Evolutionary conservation across 768 basidiomycete genomes (phyloP).

Genomic region (Tylopilus subfusipes): DNA sequence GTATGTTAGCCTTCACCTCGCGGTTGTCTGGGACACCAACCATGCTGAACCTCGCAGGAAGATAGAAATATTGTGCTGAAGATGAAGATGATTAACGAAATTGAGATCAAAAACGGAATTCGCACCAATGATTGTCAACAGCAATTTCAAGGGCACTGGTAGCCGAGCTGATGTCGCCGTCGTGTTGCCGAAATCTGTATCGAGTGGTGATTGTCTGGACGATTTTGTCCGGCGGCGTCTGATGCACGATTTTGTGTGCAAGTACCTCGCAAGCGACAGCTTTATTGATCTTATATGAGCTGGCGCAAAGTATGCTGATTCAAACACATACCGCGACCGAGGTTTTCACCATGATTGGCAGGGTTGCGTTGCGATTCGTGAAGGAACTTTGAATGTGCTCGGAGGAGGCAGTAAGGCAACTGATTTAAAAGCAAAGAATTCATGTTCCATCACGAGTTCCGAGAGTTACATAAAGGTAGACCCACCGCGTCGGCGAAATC

Average conservation of each 20-base stretch:
- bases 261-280: conserved; percentile 83
- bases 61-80: conserved; percentile 77
- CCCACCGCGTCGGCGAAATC: conserved; percentile 83
- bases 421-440: conserved; percentile 26
- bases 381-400: conserved; percentile 76
- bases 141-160: conserved; percentile 82
- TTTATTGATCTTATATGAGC: conserved; percentile 26
- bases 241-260: conserved; percentile 76
- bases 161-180: conserved; percentile 73
- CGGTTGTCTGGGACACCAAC: conserved; percentile 36
- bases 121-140: conserved; percentile 86
- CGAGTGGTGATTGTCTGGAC: conserved; percentile 74
- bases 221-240: conserved; percentile 58
- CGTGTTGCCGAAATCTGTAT: conserved; percentile 64
- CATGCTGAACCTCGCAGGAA: conserved; percentile 79
- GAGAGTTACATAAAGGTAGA: not conserved
- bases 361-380: conserved; percentile 78
- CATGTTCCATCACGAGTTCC: not conserved
- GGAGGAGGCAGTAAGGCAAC: conserved; percentile 80
- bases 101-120: not conserved
- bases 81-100: not conserved
- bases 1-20: conserved; percentile 4
- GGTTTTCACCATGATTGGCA: conserved; percentile 84
- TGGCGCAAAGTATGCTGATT: not conserved
- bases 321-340: conserved; percentile 59